Percentiles rank a stretch among this genome's conserved stretches.
These are phyloP conservation scores for Penicillium argentinense DNA, from an alignment of 495 filamentous ascomycete genomes.

Conservation along the genomic window DNA sequence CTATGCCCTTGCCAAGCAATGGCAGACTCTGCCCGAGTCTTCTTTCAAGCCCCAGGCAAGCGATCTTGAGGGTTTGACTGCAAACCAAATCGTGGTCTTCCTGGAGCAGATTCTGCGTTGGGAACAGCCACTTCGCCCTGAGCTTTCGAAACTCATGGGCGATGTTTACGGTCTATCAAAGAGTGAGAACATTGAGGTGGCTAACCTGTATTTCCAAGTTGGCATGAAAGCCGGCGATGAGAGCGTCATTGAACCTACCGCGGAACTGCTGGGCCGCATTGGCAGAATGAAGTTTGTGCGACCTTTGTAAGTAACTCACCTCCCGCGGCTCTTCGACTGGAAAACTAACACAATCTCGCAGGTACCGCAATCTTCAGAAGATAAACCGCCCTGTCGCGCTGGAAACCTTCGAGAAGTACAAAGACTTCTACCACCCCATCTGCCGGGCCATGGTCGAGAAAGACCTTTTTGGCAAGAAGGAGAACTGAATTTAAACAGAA, in stretches of 20 bases:
- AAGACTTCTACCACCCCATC: conserved; percentile 94
- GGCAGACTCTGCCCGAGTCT: conserved; percentile 53
- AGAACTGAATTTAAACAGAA: conserved; percentile 11
- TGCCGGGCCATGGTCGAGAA: conserved; percentile 82
- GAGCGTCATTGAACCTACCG: conserved; percentile 64
- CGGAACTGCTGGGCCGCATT: conserved; percentile 73
- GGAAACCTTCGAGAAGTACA: conserved; percentile 81
- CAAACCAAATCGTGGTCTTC: conserved; percentile 89
- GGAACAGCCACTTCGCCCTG: conserved; percentile 55
- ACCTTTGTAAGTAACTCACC: conserved; percentile 56
- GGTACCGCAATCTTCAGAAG: conserved; percentile 68
- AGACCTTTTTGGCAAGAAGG: conserved; percentile 62
- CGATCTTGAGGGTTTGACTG: conserved; percentile 71
- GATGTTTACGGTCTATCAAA: conserved; percentile 65
- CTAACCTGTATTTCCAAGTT: conserved; percentile 72
- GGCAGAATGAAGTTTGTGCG: conserved; percentile 97
- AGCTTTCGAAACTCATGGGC: conserved; percentile 67
- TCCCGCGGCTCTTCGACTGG: background rate
- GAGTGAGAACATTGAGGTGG: conserved; percentile 81
- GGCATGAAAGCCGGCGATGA: conserved; percentile 72
- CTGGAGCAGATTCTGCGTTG: conserved; percentile 73
- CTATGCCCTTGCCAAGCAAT: conserved; percentile 77
- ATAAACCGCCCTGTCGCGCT: conserved; percentile 72
- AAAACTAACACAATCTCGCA: conserved; percentile 22
- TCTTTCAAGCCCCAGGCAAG: conserved; percentile 63